Base-by-base conservation (phyloP, 495 filamentous ascomycete genomes). In the Symbiotaphrina buchneri region DNA sequence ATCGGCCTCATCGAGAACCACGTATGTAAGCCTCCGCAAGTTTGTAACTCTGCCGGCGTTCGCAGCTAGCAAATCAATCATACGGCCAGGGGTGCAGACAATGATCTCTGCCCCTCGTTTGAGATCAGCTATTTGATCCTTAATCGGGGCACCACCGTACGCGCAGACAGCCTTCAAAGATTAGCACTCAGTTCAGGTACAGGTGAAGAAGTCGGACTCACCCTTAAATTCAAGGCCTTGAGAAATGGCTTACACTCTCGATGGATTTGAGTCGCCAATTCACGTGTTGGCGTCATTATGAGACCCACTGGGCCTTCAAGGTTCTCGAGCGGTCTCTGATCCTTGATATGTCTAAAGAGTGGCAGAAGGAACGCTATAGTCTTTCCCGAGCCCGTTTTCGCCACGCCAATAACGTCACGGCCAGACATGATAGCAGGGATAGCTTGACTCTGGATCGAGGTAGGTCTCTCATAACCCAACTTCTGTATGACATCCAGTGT, bases 281-380 rank as follows among this genome's bases (percentile, higher is more conserved):
- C 90, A 47, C 90, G 71, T 2, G 90, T 99, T 0, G 90, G 90
- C 4, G 85, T 81, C 68, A 99, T 74, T 31, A 99, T 76, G 24
- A 99, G 43, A 10, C 69, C 67, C 22, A 95, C 68, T 2, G 90
- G 82, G 1, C 90, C 90, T 37, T 95, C 90, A 39, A 76, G 68
- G 18, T 69, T 65, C 31, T 72, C 72, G n/a, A 95, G 52, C 2
- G 77, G 71, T 28, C 68, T 56, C 43, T 99, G 87, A 44, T 95
- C 87, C 44, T 84, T 90, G 53, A 99, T 91, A 46, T 99, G 87
- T 14, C 87, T 68, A 43, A 95, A 93, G 78, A 95, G 91, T 13
- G 87, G 87, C 11, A 99, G 61, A 10, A 85, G 49, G 45, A 93
- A 99, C 16, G 90, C 87, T 39, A 93, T 72, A 1, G 90, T 99